Evolutionary conservation across 768 basidiomycete species (phyloP).

Genomic region (Neoboletus subvelutipes): DNA sequence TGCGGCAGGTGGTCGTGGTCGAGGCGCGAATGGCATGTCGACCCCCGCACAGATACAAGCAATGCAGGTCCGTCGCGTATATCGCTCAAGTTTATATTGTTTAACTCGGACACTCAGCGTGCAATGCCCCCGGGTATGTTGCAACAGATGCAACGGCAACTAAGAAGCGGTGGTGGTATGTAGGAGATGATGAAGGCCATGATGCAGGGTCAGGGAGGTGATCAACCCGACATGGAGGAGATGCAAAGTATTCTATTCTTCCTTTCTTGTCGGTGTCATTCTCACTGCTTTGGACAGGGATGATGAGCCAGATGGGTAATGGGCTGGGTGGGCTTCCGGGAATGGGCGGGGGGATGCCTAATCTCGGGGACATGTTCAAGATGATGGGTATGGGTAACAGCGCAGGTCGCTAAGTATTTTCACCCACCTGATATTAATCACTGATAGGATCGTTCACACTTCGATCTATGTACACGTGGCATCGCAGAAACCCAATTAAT

Average conservation of each 20-base stretch:
- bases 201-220: slow-evolving; percentile 93
- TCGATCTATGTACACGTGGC: slow-evolving; percentile 19
- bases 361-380: slow-evolving; percentile 79
- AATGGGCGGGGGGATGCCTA: slow-evolving; percentile 65
- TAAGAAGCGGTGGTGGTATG: slow-evolving; percentile 83
- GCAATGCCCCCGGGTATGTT: slow-evolving; percentile 95
- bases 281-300: slow-evolving; percentile 46
- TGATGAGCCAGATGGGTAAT: slow-evolving; percentile 87
- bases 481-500: slow-evolving; percentile 18
- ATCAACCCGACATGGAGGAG: slow-evolving; percentile 90
- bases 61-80: slow-evolving; percentile 67
- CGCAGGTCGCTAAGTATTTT: slow-evolving; percentile 30
- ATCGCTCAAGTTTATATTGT: slow-evolving; percentile 1
- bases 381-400: slow-evolving; percentile 82
- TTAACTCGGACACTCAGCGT: slow-evolving; percentile 47
- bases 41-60: slow-evolving; percentile 92
- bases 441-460: slow-evolving; percentile 6
- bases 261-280: slow-evolving; percentile 1
- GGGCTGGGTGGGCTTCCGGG: slow-evolving; percentile 51
- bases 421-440: neutral
- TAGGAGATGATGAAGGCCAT: slow-evolving; percentile 98
- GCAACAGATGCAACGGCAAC: slow-evolving; percentile 86
- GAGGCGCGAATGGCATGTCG: slow-evolving; percentile 86
- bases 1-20: slow-evolving; percentile 81
- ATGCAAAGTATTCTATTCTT: slow-evolving; percentile 70